phyloP scores from a whole-genome alignment of 2,329 filamentous ascomycete species.

The Trichophyton schoenleinii region DNA sequence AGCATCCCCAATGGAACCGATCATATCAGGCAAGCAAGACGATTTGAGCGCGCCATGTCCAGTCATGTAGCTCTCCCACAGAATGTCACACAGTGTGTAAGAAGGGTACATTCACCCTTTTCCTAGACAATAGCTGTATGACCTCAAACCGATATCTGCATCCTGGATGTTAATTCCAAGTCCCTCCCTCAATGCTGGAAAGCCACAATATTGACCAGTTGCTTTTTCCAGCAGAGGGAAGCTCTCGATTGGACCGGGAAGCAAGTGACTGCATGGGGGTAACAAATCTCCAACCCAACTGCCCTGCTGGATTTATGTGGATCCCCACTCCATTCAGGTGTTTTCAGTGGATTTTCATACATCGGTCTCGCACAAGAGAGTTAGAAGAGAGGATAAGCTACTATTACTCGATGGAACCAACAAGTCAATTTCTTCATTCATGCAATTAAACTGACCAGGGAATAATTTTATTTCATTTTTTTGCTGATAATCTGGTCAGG shows the following conservation, averaged over 20 bases:
- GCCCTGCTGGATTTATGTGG: background rate
- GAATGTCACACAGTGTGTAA: background rate
- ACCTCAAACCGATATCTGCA: background rate
- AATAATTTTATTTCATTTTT: background rate
- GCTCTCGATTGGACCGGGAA: background rate
- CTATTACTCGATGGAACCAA: background rate
- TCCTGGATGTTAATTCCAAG: background rate
- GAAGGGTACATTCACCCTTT: background rate
- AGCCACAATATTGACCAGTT: conserved; percentile 4
- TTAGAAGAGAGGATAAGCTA: background rate
- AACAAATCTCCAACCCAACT: background rate
- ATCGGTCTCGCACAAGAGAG: background rate
- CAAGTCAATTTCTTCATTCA: background rate
- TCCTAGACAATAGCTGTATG: background rate
- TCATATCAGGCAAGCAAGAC: conserved; percentile 1
- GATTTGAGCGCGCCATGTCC: background rate
- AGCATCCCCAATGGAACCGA: background rate
- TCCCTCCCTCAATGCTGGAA: background rate
- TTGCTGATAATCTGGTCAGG: background rate
- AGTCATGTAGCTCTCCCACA: background rate
- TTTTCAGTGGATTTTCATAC: background rate
- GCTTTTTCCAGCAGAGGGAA: background rate
- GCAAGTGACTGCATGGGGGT: background rate
- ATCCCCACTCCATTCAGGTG: background rate
- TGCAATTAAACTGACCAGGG: background rate